Evolutionary conservation across 2,329 filamentous ascomycete species (phyloP).

Genomic region (Orbilia ellipsospora): DNA sequence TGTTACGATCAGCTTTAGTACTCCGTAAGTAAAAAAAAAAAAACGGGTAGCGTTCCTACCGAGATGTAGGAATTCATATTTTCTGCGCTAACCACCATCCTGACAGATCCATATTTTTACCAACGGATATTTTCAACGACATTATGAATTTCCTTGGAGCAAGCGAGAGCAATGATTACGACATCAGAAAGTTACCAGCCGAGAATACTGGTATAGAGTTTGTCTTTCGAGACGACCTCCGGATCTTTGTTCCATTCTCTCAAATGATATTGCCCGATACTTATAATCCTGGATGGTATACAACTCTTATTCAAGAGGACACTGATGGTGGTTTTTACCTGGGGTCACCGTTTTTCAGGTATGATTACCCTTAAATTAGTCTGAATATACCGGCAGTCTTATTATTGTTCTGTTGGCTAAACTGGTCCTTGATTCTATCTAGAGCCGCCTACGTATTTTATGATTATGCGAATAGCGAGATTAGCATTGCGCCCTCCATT

Average conservation of each 20-base stretch:
- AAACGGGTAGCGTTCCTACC: too few species aligned
- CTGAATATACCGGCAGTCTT: too few species aligned
- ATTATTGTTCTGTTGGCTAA: too few species aligned
- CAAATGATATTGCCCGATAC: neutral
- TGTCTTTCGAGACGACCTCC: neutral
- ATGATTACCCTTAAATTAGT: neutral
- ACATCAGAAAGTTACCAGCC: neutral
- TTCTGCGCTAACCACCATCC: neutral
- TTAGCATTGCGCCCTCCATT: neutral
- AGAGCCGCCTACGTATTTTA: conserved; percentile 5
- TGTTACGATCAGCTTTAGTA: too few species aligned
- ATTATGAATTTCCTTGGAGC: neutral
- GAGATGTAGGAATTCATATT: too few species aligned
- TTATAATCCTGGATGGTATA: neutral
- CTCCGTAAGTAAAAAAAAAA: too few species aligned
- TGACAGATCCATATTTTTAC: neutral
- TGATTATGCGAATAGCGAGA: conserved; percentile 1
- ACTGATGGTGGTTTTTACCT: neutral
- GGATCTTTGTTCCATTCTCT: neutral
- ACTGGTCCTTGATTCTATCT: too few species aligned
- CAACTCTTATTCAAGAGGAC: neutral
- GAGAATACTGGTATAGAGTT: neutral
- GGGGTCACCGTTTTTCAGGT: conserved; percentile 8
- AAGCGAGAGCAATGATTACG: neutral
- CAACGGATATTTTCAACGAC: neutral